Percentiles rank a stretch among this genome's conserved stretches.
Evolutionary conservation across 1,139 yeast genomes (phyloP).

Genomic region (Yamadazyma dendronema): DNA sequence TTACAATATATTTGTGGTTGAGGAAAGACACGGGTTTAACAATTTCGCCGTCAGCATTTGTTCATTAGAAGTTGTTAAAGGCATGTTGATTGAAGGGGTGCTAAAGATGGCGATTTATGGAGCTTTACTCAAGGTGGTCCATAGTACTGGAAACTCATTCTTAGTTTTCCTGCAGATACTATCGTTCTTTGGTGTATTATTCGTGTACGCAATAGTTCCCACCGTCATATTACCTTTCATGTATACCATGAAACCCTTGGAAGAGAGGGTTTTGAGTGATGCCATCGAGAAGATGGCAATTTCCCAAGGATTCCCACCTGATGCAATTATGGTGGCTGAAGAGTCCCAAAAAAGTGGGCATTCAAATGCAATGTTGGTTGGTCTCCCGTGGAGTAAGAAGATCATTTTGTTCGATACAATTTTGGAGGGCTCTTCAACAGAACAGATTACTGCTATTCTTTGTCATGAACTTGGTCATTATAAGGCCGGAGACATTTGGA

Average conservation of each 20-base stretch:
- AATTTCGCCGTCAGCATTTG: no score
- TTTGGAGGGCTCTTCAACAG: slow-evolving; percentile 60
- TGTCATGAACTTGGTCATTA: slow-evolving; percentile 93
- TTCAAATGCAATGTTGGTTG: slow-evolving; percentile 84
- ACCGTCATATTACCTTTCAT: slow-evolving; percentile 83
- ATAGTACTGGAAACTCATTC: slow-evolving; percentile 68
- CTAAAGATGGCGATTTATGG: no score
- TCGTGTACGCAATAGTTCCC: slow-evolving; percentile 70
- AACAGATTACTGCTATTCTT: slow-evolving; percentile 76
- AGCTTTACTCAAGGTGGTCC: no score
- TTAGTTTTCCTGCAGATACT: slow-evolving; percentile 72
- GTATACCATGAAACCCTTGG: slow-evolving; percentile 83
- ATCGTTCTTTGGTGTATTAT: slow-evolving; percentile 63
- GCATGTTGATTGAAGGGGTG: neutral
- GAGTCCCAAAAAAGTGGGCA: slow-evolving; percentile 86
- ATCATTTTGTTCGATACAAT: slow-evolving; percentile 81
- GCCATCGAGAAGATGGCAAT: slow-evolving; percentile 73
- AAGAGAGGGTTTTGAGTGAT: slow-evolving; percentile 78
- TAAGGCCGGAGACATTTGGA: slow-evolving; percentile 34
- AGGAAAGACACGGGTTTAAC: no score
- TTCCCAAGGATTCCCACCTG: slow-evolving; percentile 27
- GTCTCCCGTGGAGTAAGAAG: slow-evolving; percentile 85
- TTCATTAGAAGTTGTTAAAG: slow-evolving; percentile 1
- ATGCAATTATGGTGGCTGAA: slow-evolving; percentile 62
- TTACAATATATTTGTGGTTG: no score